phyloP scores from a whole-genome alignment of 768 basidiomycete genomes.

The Suillus weaverae region DNA sequence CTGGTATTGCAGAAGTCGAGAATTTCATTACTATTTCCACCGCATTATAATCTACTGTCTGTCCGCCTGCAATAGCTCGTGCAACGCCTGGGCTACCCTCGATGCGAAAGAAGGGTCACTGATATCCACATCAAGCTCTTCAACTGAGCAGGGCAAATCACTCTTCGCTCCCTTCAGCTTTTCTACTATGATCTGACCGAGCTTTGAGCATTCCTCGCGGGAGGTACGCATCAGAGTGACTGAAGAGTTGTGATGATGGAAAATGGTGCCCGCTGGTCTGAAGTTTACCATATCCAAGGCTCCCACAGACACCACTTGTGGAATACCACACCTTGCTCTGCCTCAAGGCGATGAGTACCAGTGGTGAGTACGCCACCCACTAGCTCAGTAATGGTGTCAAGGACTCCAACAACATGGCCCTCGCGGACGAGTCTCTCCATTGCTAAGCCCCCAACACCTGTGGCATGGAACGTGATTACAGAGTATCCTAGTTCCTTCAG shows the following conservation, averaged over 20 bases:
- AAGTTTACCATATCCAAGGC: slow-evolving; percentile 38
- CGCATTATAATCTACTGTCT: background rate
- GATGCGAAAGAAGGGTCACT: slow-evolving; percentile 26
- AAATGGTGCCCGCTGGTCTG: slow-evolving; percentile 29
- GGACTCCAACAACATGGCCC: slow-evolving; percentile 25
- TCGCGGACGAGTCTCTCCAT: slow-evolving; percentile 32
- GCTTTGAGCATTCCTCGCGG: slow-evolving; percentile 20
- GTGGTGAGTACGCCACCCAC: slow-evolving; percentile 31
- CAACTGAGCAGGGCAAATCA: slow-evolving; percentile 18
- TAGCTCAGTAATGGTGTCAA: slow-evolving; percentile 34
- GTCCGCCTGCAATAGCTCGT: slow-evolving; percentile 18
- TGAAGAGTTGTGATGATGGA: slow-evolving; percentile 27
- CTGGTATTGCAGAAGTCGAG: slow-evolving; percentile 14
- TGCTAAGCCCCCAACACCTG: slow-evolving; percentile 28
- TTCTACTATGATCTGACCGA: slow-evolving; percentile 22
- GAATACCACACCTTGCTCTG: slow-evolving; percentile 19
- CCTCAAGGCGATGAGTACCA: slow-evolving; percentile 28
- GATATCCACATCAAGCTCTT: slow-evolving; percentile 27
- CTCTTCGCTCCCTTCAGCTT: slow-evolving; percentile 22
- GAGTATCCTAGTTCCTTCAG: slow-evolving; percentile 27
- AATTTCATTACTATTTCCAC: slow-evolving; percentile 3
- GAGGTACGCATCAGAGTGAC: slow-evolving; percentile 34
- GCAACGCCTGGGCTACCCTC: slow-evolving; percentile 17
- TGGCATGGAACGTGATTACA: slow-evolving; percentile 27
- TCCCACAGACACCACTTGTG: slow-evolving; percentile 32